phyloP scores from a whole-genome alignment of 1,284 basidiomycete species.

The Acaromyces ingoldii region DNA sequence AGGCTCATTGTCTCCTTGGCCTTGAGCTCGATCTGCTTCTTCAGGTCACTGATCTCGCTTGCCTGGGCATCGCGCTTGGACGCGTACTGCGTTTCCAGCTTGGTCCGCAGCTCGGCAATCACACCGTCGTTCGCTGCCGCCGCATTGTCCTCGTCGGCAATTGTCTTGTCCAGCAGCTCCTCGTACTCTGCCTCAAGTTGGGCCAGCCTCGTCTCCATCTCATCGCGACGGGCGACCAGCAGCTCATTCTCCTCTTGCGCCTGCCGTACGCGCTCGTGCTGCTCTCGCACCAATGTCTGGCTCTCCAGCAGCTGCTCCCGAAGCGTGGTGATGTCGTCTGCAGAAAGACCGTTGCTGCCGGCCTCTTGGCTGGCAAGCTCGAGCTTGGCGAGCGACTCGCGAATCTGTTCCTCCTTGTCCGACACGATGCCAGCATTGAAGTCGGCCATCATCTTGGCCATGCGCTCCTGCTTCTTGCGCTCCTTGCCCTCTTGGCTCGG shows the following conservation, averaged over 20 bases:
- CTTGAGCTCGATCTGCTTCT: conserved; percentile 83
- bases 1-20: conserved; percentile 78
- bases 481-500: conserved; percentile 87
- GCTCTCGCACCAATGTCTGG: conserved; percentile 77
- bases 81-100: conserved; percentile 88
- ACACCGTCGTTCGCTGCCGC: conserved; percentile 24
- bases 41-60: conserved; percentile 80
- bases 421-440: conserved; percentile 74
- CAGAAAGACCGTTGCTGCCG: conserved; percentile 51
- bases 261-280: conserved; percentile 80
- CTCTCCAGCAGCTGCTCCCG: conserved; percentile 83
- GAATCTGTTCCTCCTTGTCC: conserved; percentile 87
- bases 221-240: conserved; percentile 73
- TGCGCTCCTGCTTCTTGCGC: conserved; percentile 97
- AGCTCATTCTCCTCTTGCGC: conserved; percentile 89
- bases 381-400: conserved; percentile 74
- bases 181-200: conserved; percentile 89
- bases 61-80: conserved; percentile 84
- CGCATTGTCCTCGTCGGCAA: conserved; percentile 47
- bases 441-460: conserved; percentile 99
- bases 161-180: conserved; percentile 68
- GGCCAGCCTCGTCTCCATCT: conserved; percentile 75
- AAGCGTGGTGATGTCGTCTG: conserved; percentile 73
- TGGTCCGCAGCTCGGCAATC: conserved; percentile 78
- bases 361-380: conserved; percentile 55